phyloP scores from a whole-genome alignment of 768 basidiomycete genomes.

The Rhizopogon roseolus region DNA sequence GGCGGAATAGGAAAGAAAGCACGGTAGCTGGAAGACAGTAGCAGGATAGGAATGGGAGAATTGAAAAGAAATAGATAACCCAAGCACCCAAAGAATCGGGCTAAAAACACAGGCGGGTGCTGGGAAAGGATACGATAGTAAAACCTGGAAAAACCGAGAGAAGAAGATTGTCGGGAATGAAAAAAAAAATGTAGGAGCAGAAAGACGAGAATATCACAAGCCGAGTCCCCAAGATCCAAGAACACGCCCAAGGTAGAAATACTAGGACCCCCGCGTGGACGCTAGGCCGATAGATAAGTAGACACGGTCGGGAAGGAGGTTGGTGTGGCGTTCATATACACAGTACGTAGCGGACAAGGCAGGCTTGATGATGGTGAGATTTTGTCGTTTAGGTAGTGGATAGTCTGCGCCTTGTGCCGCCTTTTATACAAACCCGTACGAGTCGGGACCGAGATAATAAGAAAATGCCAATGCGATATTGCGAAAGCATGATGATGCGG shows the following conservation, averaged over 20 bases:
- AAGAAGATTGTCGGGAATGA: conserved; percentile 4
- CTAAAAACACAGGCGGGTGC: conserved; percentile 24
- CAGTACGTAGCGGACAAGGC: conserved; percentile 24
- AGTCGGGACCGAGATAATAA: conserved; percentile 25
- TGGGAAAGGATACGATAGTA: conserved; percentile 15
- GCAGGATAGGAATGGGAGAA: background rate
- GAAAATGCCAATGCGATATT: conserved; percentile 30
- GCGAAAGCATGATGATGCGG: conserved; percentile 37
- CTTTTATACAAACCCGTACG: conserved; percentile 34
- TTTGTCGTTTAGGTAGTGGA: conserved; percentile 23
- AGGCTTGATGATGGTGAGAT: conserved; percentile 7
- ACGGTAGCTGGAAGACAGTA: background rate
- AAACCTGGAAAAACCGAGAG: conserved; percentile 18
- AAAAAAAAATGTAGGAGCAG: conserved; percentile 1
- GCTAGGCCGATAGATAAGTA: conserved; percentile 27
- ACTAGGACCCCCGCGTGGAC: conserved; percentile 17
- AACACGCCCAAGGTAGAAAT: conserved; percentile 30
- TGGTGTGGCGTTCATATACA: conserved; percentile 23
- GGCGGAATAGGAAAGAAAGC: background rate
- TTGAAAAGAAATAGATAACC: conserved; percentile 14
- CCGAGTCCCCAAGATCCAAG: conserved; percentile 37
- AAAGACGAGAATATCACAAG: conserved; percentile 16
- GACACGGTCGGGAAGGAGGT: conserved; percentile 21
- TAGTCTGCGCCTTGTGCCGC: conserved; percentile 23
- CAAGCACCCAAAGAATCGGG: conserved; percentile 10